Conservation (phyloP, 805 yeast species). For the Candida sphagnicola region DNA sequence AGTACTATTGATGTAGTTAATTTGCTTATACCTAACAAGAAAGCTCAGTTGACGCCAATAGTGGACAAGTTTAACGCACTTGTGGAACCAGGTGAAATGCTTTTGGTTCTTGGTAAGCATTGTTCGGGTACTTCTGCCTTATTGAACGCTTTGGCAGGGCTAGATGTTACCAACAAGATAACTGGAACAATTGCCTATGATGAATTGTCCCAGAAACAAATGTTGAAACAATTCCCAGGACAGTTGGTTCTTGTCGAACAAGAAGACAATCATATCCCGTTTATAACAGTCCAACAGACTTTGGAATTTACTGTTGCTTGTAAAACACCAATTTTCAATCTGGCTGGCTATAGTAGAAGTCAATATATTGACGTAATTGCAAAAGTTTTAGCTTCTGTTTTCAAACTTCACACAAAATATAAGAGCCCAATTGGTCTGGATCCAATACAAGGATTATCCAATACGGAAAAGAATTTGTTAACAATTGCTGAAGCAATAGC, state of each 20-base stretch:
- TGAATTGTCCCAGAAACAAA: neutral
- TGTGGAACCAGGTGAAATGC: neutral
- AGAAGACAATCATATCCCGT: neutral
- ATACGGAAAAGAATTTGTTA: neutral
- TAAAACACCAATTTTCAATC: neutral
- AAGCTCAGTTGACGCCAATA: too few relatives aligned
- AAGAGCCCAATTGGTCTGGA: neutral
- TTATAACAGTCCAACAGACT: neutral
- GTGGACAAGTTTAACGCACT: neutral
- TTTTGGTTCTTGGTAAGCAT: neutral
- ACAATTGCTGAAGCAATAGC: neutral
- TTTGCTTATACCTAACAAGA: neutral
- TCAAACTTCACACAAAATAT: neutral
- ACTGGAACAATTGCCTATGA: neutral
- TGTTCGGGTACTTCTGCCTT: neutral
- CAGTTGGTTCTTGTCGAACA: neutral
- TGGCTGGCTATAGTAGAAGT: too few relatives aligned
- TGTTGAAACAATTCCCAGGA: neutral
- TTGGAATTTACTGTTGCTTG: neutral
- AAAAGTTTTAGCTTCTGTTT: neutral
- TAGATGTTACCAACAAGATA: neutral
- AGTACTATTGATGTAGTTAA: neutral
- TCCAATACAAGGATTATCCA: neutral
- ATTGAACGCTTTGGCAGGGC: neutral
- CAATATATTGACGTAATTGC: neutral